A percentile compares a stretch with the other conserved stretches of the same genome.
These are phyloP conservation scores for Artemisia annua DNA, from an alignment of 129 eudicot species.

Conservation along the genomic window DNA sequence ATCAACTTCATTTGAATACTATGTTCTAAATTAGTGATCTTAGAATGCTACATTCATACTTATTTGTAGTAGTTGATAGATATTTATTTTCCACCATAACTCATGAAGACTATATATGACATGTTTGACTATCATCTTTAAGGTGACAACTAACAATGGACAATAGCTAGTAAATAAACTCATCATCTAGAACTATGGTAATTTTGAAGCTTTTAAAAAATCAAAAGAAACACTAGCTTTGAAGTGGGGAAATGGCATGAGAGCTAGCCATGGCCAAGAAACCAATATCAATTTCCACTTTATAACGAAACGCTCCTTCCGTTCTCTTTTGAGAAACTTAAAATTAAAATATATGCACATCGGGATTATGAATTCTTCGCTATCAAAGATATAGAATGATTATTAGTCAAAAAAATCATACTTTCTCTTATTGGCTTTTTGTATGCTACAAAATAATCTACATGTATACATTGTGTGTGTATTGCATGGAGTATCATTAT, in stretches of 20 bases:
- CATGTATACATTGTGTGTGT: too few species aligned
- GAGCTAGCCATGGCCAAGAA: constrained; percentile 35
- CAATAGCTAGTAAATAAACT: not conserved
- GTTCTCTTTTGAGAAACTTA: constrained; percentile 29
- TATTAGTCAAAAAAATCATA: not conserved
- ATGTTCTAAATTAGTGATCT: not conserved
- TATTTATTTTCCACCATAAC: not conserved
- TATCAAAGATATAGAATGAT: not conserved
- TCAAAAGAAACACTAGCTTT: constrained; percentile 23
- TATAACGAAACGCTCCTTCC: constrained; percentile 41
- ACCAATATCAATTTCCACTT: constrained; percentile 34
- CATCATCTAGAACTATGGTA: not conserved
- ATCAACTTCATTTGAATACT: too few species aligned
- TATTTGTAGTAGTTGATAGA: not conserved
- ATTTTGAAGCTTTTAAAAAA: constrained; percentile 1
- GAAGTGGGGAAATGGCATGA: constrained; percentile 42
- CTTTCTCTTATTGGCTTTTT: too few species aligned
- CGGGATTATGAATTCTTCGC: constrained; percentile 22
- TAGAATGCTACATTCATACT: not conserved
- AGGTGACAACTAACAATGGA: not conserved
- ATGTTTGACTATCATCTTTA: not conserved
- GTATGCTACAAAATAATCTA: too few species aligned
- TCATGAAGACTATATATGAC: not conserved
- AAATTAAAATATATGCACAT: constrained; percentile 18
- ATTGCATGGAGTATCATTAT: too few species aligned